Conservation (phyloP, 305 asterid genomes). For the Stenogyne calaminthoides region DNA sequence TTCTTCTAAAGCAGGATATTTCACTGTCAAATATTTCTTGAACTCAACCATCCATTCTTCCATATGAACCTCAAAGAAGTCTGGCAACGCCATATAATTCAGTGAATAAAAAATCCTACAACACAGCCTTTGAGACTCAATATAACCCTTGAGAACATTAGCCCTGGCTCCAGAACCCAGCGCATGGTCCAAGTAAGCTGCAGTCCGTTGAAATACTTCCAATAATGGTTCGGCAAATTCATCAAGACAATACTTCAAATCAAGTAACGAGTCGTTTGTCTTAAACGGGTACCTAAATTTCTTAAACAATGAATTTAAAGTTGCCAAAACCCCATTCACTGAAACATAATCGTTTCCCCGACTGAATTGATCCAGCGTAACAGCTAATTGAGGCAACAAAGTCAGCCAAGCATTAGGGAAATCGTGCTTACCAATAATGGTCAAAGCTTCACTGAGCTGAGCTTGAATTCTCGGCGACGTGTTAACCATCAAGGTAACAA, state of each 20-base stretch:
- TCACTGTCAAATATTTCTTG: conserved; percentile 68
- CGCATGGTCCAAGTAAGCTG: conserved; percentile 52
- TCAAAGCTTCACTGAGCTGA: conserved; percentile 85
- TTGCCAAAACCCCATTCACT: conserved; percentile 82
- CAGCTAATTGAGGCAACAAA: conserved; percentile 78
- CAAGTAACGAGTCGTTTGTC: conserved; percentile 68
- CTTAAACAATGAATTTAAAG: conserved; percentile 72
- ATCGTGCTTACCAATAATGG: conserved; percentile 86
- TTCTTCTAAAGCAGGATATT: conserved; percentile 66
- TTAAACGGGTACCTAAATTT: conserved; percentile 71
- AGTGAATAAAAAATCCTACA: conserved; percentile 85
- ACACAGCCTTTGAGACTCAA: conserved; percentile 86
- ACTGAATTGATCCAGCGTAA: conserved; percentile 55
- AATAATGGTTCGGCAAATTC: conserved; percentile 72
- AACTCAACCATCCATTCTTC: conserved; percentile 92
- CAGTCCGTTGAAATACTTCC: conserved; percentile 71
- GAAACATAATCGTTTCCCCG: conserved; percentile 71
- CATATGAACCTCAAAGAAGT: conserved; percentile 92
- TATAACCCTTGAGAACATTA: conserved; percentile 49
- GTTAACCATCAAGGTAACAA: conserved; percentile 76
- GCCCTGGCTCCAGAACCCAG: conserved; percentile 50
- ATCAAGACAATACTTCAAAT: conserved; percentile 86
- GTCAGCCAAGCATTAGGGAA: conserved; percentile 76
- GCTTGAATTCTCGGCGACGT: conserved; percentile 66
- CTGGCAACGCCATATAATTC: conserved; percentile 74